Evolutionary conservation across 768 basidiomycete species (phyloP), one percentile per base, ranked within the genome.

Genomic region (Grammothele lineata): DNA sequence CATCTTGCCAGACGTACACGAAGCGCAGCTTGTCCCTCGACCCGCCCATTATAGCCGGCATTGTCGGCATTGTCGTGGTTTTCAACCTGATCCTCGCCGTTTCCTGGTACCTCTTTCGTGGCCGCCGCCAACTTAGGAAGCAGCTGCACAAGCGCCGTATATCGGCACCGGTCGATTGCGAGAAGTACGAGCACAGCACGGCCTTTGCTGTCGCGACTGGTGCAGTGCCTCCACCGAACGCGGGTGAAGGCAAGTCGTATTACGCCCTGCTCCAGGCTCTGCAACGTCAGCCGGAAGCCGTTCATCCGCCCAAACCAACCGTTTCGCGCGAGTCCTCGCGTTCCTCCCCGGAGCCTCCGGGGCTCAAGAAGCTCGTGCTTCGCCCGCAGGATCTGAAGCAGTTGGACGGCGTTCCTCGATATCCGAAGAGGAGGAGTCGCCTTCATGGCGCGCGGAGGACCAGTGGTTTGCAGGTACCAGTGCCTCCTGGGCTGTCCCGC

Each of bases 61-160:
- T 52, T 37, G 41, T 52, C 37, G 56, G 39, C 23, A 50, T 45
- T 9, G 50, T 42, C 8, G 48, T 51, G 11, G 44, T 30, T 14
- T 37, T 58, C 32, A 55, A 53, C 47, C 12, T 54, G 26, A 34
- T 48, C 36, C 30, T 58, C 27, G 41, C 47, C 12, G 22, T 44
- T 4, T 24, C 43, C 18, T 55, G 40, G 40, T 54, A 32, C 15
- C 27, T 36, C 30, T 18, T 43, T 21, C 24, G 45, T 17, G 25
- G 33, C 40, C 38, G 55, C 22, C 24, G 37, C 17, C 34, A 34
- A 19, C 38, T 23, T n/a, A 44, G n/a, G 43, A 41, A 40, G 35
- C 8, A 32, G 36, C 23, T 50, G 35, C 48, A 50, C 10, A 45
- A 48, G 42, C 22, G 40, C 19, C 42, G 43, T 21, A 42, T 56